A percentile compares a stretch with the other conserved stretches of the same genome.
phyloP scores from a whole-genome alignment of 2,329 filamentous ascomycete genomes.

The Fonsecaea monophora region DNA sequence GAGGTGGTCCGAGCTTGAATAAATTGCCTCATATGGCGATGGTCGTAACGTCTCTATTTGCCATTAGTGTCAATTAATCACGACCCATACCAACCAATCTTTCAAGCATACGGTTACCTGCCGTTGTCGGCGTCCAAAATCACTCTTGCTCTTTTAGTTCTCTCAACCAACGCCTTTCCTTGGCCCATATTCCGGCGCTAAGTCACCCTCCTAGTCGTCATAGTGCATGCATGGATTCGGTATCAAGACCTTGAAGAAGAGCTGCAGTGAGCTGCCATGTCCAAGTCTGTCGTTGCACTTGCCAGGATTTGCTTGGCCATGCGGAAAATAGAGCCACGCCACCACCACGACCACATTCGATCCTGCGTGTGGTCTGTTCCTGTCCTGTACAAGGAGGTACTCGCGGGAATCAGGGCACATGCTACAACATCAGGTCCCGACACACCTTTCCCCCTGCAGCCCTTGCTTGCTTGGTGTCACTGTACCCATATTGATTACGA shows the following conservation, averaged over 20 bases:
- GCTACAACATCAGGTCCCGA: not conserved
- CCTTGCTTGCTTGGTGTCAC: not conserved
- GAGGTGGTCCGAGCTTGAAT: not conserved
- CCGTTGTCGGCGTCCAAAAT: conserved; percentile 3
- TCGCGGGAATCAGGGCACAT: not conserved
- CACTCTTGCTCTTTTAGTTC: not conserved
- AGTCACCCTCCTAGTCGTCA: not conserved
- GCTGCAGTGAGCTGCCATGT: not conserved
- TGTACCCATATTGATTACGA: not conserved
- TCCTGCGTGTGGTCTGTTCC: not conserved
- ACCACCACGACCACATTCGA: not conserved
- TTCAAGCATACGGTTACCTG: not conserved
- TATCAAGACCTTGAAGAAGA: not conserved
- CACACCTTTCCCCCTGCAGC: not conserved
- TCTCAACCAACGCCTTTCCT: not conserved
- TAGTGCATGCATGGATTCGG: not conserved
- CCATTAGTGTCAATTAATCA: not conserved
- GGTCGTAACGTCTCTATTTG: not conserved
- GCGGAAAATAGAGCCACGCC: conserved; percentile 2
- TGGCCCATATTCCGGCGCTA: not conserved
- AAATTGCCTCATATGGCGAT: not conserved
- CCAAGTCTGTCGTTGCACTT: not conserved
- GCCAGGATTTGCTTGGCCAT: not conserved
- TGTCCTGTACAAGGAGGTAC: not conserved
- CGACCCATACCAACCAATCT: not conserved